phyloP scores from a whole-genome alignment of 2,329 filamentous ascomycete species.

The Fusarium sp. region DNA sequence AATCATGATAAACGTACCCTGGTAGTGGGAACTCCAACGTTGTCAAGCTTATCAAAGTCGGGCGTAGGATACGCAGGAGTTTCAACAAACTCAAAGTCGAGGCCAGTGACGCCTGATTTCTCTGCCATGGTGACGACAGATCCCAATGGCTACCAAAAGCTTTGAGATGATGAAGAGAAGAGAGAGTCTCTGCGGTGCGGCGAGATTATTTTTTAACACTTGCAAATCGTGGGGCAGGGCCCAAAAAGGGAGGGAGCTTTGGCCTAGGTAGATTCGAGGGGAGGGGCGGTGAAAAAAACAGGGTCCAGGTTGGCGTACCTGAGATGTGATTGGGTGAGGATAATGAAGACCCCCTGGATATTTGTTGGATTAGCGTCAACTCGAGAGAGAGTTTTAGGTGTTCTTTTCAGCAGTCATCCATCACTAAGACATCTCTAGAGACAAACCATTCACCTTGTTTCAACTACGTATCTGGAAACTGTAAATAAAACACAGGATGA shows the following conservation, averaged over 20 bases:
- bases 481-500: too few species aligned
- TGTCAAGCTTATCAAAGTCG: slow-evolving; percentile 74
- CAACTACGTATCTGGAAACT: too few species aligned
- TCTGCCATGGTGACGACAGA: slow-evolving; percentile 49
- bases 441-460: background rate
- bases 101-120: slow-evolving; percentile 44
- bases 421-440: slow-evolving; percentile 19
- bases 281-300: slow-evolving; percentile 36
- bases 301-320: slow-evolving; percentile 2
- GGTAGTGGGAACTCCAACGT: slow-evolving; percentile 59
- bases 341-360: slow-evolving; percentile 10
- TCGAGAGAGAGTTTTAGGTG: slow-evolving; percentile 30
- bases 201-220: slow-evolving; percentile 36
- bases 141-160: slow-evolving; percentile 42
- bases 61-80: slow-evolving; percentile 55
- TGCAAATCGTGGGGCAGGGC: slow-evolving; percentile 29
- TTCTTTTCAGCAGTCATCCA: slow-evolving; percentile 13
- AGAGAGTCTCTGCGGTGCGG: slow-evolving; percentile 13
- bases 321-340: slow-evolving; percentile 14
- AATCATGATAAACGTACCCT: slow-evolving; percentile 45
- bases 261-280: slow-evolving; percentile 16
- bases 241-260: slow-evolving; percentile 33
- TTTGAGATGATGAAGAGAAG: slow-evolving; percentile 30
- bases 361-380: slow-evolving; percentile 19
- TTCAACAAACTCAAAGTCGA: slow-evolving; percentile 55